These are phyloP conservation scores for Cordyceps tenuipes DNA, from an alignment of 2,329 filamentous ascomycete genomes.

Conservation along the genomic window DNA sequence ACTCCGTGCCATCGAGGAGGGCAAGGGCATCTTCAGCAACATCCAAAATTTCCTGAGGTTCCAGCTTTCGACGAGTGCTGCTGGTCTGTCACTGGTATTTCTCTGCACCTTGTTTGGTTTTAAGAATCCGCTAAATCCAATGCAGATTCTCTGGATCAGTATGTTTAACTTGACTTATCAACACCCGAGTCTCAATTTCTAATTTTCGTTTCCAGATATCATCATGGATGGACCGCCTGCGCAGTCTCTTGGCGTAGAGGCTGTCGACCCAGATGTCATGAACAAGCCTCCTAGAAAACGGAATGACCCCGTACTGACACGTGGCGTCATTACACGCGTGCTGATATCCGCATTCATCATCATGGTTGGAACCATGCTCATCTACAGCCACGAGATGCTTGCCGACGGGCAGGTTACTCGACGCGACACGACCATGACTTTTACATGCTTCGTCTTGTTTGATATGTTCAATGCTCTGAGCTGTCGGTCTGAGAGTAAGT, in stretches of 20 bases:
- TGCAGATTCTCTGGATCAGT: slow-evolving; percentile 99
- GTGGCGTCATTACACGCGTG: slow-evolving; percentile 71
- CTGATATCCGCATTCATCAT: slow-evolving; percentile 82
- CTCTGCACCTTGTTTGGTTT: slow-evolving; percentile 88
- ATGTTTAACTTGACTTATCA: slow-evolving; percentile 32
- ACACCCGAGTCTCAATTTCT: background rate
- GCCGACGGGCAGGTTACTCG: slow-evolving; percentile 74
- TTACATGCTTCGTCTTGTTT: slow-evolving; percentile 97
- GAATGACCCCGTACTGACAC: slow-evolving; percentile 85
- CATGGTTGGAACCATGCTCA: slow-evolving; percentile 82
- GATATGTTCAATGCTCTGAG: slow-evolving; percentile 99
- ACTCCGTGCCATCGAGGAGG: slow-evolving; percentile 90
- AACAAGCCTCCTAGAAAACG: slow-evolving; percentile 75
- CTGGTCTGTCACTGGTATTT: slow-evolving; percentile 82
- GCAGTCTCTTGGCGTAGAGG: slow-evolving; percentile 92
- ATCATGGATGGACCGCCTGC: slow-evolving; percentile 98
- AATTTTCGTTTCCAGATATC: slow-evolving; percentile 57
- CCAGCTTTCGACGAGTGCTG: slow-evolving; percentile 93
- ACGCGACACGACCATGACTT: slow-evolving; percentile 97
- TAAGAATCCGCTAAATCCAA: slow-evolving; percentile 92
- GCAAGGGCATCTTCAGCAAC: slow-evolving; percentile 99
- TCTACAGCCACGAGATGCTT: slow-evolving; percentile 88
- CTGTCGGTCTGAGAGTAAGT: slow-evolving; percentile 87
- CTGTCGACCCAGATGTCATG: slow-evolving; percentile 92
- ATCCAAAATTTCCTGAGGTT: slow-evolving; percentile 99